Evolutionary conservation across 805 yeast genomes (phyloP).

Genomic region (Ogataea degrootiae): DNA sequence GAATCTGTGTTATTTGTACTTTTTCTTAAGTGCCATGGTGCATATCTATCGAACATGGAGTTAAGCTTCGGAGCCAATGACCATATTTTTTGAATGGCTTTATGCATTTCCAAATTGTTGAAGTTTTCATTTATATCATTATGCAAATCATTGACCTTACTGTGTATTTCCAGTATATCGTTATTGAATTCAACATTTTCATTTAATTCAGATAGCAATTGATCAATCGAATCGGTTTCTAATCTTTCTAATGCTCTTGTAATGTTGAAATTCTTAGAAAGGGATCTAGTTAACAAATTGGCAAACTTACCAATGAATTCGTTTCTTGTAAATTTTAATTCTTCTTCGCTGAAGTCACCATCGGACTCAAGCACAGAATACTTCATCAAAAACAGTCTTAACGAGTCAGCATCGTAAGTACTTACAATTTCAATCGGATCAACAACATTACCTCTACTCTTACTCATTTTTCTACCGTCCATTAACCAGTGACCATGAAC

Average conservation of each 20-base stretch:
- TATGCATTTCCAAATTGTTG: slow-evolving; percentile 45
- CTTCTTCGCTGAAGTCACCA: slow-evolving; percentile 67
- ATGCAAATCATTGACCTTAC: slow-evolving; percentile 32
- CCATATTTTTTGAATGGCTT: slow-evolving; percentile 59
- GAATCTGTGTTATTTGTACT: slow-evolving; percentile 14
- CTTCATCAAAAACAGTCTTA: slow-evolving; percentile 72
- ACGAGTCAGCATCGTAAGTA: slow-evolving; percentile 64
- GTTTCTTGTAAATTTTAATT: slow-evolving; percentile 48
- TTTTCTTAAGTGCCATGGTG: slow-evolving; percentile 66
- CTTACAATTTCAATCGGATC: slow-evolving; percentile 72
- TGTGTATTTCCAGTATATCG: slow-evolving; percentile 25
- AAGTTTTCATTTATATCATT: slow-evolving; percentile 40
- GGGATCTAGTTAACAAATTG: slow-evolving; percentile 68
- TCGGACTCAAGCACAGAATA: slow-evolving; percentile 74
- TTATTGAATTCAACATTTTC: slow-evolving; percentile 9
- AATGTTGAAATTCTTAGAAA: slow-evolving; percentile 65
- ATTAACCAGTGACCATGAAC: slow-evolving; percentile 95
- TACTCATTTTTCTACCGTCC: slow-evolving; percentile 90
- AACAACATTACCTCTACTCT: slow-evolving; percentile 87
- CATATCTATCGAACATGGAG: slow-evolving; percentile 56
- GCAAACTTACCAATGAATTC: slow-evolving; percentile 79
- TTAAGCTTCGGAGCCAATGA: slow-evolving; percentile 55
- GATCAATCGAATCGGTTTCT: slow-evolving; percentile 22
- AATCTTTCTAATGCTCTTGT: slow-evolving; percentile 35
- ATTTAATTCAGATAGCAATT: slow-evolving; percentile 12